Base-by-base conservation (phyloP, 371 early-diverging fungal genomes). In the Mortierella sp. region DNA sequence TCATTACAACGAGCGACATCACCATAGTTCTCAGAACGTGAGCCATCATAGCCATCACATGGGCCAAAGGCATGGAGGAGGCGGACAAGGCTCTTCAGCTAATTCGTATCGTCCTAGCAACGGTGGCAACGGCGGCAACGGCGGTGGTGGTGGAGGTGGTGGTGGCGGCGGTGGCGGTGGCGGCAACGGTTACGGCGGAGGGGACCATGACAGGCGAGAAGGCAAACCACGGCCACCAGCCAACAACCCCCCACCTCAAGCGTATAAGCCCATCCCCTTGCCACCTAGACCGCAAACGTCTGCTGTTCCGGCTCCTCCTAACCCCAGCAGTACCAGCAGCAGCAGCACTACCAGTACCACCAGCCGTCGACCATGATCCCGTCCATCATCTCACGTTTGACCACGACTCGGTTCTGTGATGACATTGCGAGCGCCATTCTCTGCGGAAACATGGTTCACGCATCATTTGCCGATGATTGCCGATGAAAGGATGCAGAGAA, bases 201-300 rank as follows among this genome's bases (percentile, higher is more conserved):
- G 34, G 2, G 72, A 67, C 1, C 67, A 72, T 58, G 67, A 67
- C 1, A 53, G 64, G 21, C 38, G 67, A 18, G 73, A 72, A 4
- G 10, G 34, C 34, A 67, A 67, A 45, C 63, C 72, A 13, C 46
- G 67, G 27, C 58, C 52, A n/a, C 43, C 67, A 3, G 16, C 59
- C 10, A 58, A 24, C 14, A 42, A 42, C 13, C 14, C 65, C 1
- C 42, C 39, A 0, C 41, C 58, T 1, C 34, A 67, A 23, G 28
- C 59, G 3, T 72, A 72, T 31, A 63, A 59, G 8, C 73, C 73
- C 4, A 72, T 72, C 14, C 73, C 73, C 23, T 46, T 72, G 59
- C 73, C 73, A 19, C 66, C 66, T 26, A 58, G 59, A 38, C 73
- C 73, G 10, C 58, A 61, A 27, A 34, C 64, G 3, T 42, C 62